Conservation (phyloP, 768 basidiomycete species). For the Amylocystis lapponica region DNA sequence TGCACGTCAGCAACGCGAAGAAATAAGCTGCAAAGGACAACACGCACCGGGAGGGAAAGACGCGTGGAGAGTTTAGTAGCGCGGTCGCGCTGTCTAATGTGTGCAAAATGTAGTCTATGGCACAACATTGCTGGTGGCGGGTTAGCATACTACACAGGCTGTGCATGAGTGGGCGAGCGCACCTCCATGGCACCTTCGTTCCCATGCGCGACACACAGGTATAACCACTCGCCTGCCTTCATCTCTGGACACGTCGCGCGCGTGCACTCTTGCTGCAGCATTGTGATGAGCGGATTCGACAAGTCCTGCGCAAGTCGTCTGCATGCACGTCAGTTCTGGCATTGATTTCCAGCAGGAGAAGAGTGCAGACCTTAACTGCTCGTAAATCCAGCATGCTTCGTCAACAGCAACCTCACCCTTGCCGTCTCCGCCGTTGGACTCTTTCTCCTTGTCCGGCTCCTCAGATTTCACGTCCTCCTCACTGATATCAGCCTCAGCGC, state of each 20-base stretch:
- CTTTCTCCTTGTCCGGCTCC: slow-evolving; percentile 24
- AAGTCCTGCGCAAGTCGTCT: slow-evolving; percentile 88
- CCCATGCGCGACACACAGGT: slow-evolving; percentile 92
- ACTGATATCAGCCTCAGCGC: background rate
- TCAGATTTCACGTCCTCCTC: slow-evolving; percentile 6
- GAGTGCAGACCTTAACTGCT: slow-evolving; percentile 44
- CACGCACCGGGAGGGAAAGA: slow-evolving; percentile 84
- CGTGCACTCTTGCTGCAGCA: slow-evolving; percentile 83
- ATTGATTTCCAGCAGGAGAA: background rate
- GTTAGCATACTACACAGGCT: background rate
- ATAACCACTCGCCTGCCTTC: slow-evolving; percentile 99
- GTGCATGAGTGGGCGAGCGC: slow-evolving; percentile 14
- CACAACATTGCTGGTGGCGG: slow-evolving; percentile 75
- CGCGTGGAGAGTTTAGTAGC: slow-evolving; percentile 81
- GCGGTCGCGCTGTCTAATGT: slow-evolving; percentile 93
- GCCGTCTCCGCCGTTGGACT: slow-evolving; percentile 27
- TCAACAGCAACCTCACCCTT: slow-evolving; percentile 60
- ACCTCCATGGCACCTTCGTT: slow-evolving; percentile 87
- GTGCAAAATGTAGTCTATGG: slow-evolving; percentile 93
- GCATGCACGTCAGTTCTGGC: background rate
- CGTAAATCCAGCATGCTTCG: slow-evolving; percentile 81
- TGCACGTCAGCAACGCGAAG: slow-evolving; percentile 9
- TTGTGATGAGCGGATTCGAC: slow-evolving; percentile 78
- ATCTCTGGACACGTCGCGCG: slow-evolving; percentile 88
- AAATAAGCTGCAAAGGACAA: slow-evolving; percentile 2